Evolutionary conservation across 2,329 filamentous ascomycete genomes (phyloP), one percentile per base, ranked within the genome.

Genomic region (Pseudomassariella vexata): DNA sequence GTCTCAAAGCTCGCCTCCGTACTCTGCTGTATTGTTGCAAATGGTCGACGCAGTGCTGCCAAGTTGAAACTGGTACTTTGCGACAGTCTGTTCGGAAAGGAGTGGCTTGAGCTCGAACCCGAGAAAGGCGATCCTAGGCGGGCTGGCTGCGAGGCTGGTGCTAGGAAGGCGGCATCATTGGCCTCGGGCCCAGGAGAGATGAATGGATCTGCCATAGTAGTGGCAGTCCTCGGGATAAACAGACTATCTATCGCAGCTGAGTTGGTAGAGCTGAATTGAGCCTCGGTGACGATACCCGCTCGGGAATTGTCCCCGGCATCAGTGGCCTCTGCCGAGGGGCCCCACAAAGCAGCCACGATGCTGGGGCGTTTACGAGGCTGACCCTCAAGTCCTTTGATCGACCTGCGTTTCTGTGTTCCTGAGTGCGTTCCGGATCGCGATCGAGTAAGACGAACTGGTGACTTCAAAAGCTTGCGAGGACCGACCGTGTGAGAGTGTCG

Each of bases 61-160:
- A 65, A 44, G 28, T 69, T 65, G 20, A 73, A 57, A 24, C 57
- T 60, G 9, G 59, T 55, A 3, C 65, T 61, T 41, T 68, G 66
- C 19, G 64, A 67, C 19, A 70, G 51, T 24, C 76, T 66, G 36
- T 71, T 73, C n/a, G 77, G 76, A 40, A 79, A 76, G 27, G 76
- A 79, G 46, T 75, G 66, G 51, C 70, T 76, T 9, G 68, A 62
- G 34, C 53, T 60, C 8, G 62, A 50, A 20, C 62, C 62, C 6
- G 65, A 58, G 40, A 81, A 80, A 0, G 76, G 76, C 5, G 76
- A 81, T 19, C 76, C 73, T 4, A 81, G 62, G 6, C 74, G 66
- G 10, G 65, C 60, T 24, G 65, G 67, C 2, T 57, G 57, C 3
- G 52, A 48, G 6, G 62, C 56, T 14, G 55, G 20, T 39, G 10